Conservation (phyloP, 345 rosid genomes). For the Gossypium longicalyx region DNA sequence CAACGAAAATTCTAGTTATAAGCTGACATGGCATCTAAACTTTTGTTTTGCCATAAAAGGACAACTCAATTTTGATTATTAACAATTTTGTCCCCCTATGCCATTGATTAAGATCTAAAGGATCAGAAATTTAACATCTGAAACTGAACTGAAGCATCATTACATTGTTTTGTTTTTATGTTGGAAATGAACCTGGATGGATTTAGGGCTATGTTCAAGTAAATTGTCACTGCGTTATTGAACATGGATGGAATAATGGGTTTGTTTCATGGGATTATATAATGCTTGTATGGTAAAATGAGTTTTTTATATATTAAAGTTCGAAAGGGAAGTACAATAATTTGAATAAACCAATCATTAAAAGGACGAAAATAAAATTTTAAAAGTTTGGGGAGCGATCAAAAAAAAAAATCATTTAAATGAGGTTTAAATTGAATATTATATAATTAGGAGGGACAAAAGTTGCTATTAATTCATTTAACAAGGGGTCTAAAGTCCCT, state of each 20-base stretch:
- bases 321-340: too few relatives aligned
- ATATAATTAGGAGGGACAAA: too few relatives aligned
- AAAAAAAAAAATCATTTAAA: too few relatives aligned
- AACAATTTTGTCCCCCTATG: background rate
- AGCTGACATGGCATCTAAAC: background rate
- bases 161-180: background rate
- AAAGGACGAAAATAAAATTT: too few relatives aligned
- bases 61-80: background rate
- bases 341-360: too few relatives aligned
- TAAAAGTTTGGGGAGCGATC: too few relatives aligned
- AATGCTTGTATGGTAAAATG: too few relatives aligned
- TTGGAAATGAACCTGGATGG: constrained; percentile 8
- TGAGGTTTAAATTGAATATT: too few relatives aligned
- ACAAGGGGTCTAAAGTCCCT: too few relatives aligned
- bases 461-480: too few relatives aligned
- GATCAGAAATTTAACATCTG: background rate
- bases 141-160: background rate
- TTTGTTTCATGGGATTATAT: constrained; percentile 10
- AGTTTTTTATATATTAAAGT: background rate
- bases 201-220: background rate
- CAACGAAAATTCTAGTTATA: background rate
- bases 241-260: constrained; percentile 19
- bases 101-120: background rate
- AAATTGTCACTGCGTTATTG: background rate
- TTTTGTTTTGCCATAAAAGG: background rate